Conservation (phyloP, 352 stramenopile genomes). For the Phytophthora fragariae region DNA sequence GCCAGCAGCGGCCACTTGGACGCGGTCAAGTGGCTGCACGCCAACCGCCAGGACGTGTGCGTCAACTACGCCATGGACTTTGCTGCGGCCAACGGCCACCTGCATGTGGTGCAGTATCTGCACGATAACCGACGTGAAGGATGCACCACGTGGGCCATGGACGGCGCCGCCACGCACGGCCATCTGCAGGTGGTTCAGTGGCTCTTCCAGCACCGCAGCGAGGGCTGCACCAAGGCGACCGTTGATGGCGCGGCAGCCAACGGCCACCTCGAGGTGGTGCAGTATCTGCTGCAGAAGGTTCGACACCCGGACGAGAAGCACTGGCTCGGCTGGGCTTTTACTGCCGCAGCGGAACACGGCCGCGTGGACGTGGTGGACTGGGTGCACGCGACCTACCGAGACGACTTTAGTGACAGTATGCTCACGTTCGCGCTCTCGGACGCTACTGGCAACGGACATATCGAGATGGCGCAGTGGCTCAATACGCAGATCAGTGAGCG, state of each 20-base stretch:
- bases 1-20: constrained; percentile 30
- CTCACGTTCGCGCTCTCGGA: constrained; percentile 10
- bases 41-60: constrained; percentile 22
- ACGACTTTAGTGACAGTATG: constrained; percentile 15
- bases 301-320: constrained; percentile 16
- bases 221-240: constrained; percentile 35
- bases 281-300: constrained; percentile 30
- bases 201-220: constrained; percentile 23
- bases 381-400: constrained; percentile 8
- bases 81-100: constrained; percentile 26
- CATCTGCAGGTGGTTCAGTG: constrained; percentile 37
- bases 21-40: constrained; percentile 35
- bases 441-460: constrained; percentile 13
- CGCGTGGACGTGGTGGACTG: constrained; percentile 19
- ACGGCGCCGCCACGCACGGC: constrained; percentile 33
- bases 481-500: neutral
- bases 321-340: constrained; percentile 27
- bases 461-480: constrained; percentile 15
- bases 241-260: constrained; percentile 34
- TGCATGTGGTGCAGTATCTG: constrained; percentile 32
- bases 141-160: constrained; percentile 35
- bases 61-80: constrained; percentile 32
- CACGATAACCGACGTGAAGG: constrained; percentile 22
- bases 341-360: constrained; percentile 12
- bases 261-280: constrained; percentile 26